Evolutionary conservation across 2,329 filamentous ascomycete species (phyloP).

Genomic region (Ophiostoma tasmaniense): DNA sequence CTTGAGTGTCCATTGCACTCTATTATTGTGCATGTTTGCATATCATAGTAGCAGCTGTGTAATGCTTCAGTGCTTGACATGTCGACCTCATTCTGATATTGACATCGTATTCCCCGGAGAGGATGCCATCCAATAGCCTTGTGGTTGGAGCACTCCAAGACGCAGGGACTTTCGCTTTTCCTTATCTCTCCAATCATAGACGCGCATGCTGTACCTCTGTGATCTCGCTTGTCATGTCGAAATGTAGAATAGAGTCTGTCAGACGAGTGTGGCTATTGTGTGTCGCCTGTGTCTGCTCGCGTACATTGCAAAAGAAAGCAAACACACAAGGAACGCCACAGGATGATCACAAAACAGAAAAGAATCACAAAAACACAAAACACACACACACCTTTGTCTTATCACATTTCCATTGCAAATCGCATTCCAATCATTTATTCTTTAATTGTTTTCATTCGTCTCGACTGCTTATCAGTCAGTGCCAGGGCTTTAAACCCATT

Average conservation of each 20-base stretch:
- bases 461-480: not conserved
- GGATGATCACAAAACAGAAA: too few relatives aligned
- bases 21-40: not conserved
- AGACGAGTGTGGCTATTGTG: not conserved
- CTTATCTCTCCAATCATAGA: not conserved
- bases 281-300: not conserved
- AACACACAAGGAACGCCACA: not conserved
- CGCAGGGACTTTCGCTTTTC: not conserved
- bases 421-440: not conserved
- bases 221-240: slow-evolving; percentile 1
- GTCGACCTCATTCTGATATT: not conserved
- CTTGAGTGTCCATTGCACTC: not conserved
- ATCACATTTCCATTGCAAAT: not conserved
- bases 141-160: not conserved
- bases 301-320: not conserved
- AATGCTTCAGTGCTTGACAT: not conserved
- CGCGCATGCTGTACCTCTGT: not conserved
- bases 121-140: not conserved
- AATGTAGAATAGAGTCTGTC: not conserved
- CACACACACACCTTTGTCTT: not conserved
- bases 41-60: not conserved
- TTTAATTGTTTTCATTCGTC: not conserved
- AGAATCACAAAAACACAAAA: not conserved
- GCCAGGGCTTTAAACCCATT: not conserved
- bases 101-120: not conserved